Percentiles rank a stretch among this genome's conserved stretches.
phyloP scores from a whole-genome alignment of 306 rosid species.

The Cercis canadensis region DNA sequence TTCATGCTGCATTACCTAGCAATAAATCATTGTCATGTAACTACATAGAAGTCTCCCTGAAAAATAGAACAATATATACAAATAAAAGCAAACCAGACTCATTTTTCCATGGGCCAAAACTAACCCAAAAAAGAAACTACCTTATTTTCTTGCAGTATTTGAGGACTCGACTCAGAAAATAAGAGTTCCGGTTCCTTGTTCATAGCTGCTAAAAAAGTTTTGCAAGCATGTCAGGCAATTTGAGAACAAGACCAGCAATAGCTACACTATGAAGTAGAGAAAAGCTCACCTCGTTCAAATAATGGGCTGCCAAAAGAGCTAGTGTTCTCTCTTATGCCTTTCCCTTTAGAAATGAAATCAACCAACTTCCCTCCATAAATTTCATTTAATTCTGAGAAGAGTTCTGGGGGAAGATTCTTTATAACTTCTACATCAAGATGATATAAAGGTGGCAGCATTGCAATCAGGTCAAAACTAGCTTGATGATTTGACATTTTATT shows the following conservation, averaged over 20 bases:
- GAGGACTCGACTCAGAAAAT: slow-evolving; percentile 36
- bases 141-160: slow-evolving; percentile 41
- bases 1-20: slow-evolving; percentile 49
- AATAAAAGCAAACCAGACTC: slow-evolving; percentile 22
- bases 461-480: slow-evolving; percentile 45
- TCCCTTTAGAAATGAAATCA: slow-evolving; percentile 63
- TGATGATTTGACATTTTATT: slow-evolving; percentile 44
- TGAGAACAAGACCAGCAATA: slow-evolving; percentile 13
- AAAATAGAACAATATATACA: slow-evolving; percentile 16
- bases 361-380: slow-evolving; percentile 74
- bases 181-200: slow-evolving; percentile 39
- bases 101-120: neutral
- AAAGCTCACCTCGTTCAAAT: slow-evolving; percentile 48
- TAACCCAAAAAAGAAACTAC: slow-evolving; percentile 39
- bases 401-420: slow-evolving; percentile 81
- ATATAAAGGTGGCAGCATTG: slow-evolving; percentile 71
- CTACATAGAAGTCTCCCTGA: slow-evolving; percentile 17
- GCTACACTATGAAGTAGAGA: slow-evolving; percentile 23
- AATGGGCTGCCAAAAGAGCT: slow-evolving; percentile 28
- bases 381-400: slow-evolving; percentile 79
- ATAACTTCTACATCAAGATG: slow-evolving; percentile 85
- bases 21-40: slow-evolving; percentile 28
- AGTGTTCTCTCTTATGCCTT: slow-evolving; percentile 46
- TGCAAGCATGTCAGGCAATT: slow-evolving; percentile 32
- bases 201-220: slow-evolving; percentile 44